Conservation (phyloP, 495 filamentous ascomycete species). For the Tuber melanosporum region DNA sequence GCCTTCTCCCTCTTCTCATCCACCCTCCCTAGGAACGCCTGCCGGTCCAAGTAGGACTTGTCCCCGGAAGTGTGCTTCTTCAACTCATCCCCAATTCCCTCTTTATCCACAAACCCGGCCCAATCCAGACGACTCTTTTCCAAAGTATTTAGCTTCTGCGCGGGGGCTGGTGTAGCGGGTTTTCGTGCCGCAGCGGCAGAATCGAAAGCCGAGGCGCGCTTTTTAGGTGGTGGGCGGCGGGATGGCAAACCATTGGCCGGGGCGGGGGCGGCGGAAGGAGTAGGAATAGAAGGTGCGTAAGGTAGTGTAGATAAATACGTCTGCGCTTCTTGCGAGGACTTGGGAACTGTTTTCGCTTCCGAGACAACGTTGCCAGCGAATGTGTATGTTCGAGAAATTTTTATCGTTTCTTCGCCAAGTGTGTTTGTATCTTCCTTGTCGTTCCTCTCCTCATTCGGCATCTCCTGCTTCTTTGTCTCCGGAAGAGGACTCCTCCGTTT, state of each 20-base stretch:
- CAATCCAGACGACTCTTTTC: slow-evolving; percentile 94
- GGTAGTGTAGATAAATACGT: slow-evolving; percentile 60
- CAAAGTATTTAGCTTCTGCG: slow-evolving; percentile 87
- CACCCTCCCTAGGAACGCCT: slow-evolving; percentile 82
- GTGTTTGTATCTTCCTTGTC: slow-evolving; percentile 14
- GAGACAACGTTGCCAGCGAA: slow-evolving; percentile 84
- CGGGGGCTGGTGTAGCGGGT: slow-evolving; percentile 47
- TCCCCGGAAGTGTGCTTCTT: slow-evolving; percentile 76
- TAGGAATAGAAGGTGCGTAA: slow-evolving; percentile 44
- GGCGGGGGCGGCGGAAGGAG: slow-evolving; percentile 30
- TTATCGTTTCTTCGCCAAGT: slow-evolving; percentile 47
- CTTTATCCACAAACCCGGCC: slow-evolving; percentile 86
- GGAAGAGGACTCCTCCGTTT: slow-evolving; percentile 25
- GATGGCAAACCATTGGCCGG: slow-evolving; percentile 38
- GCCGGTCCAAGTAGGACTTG: slow-evolving; percentile 69
- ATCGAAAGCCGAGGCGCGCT: slow-evolving; percentile 74
- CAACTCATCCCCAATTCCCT: slow-evolving; percentile 87
- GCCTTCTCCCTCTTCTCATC: slow-evolving; percentile 60
- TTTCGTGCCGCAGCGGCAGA: slow-evolving; percentile 52
- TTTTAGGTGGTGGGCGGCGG: slow-evolving; percentile 62
- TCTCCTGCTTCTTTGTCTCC: slow-evolving; percentile 29
- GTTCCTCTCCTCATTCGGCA: slow-evolving; percentile 12
- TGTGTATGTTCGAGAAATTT: slow-evolving; percentile 80
- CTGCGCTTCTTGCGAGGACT: slow-evolving; percentile 73
- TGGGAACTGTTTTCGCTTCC: slow-evolving; percentile 72